phyloP scores from a whole-genome alignment of 306 rosid genomes.

The Erythrophleum fordii region DNA sequence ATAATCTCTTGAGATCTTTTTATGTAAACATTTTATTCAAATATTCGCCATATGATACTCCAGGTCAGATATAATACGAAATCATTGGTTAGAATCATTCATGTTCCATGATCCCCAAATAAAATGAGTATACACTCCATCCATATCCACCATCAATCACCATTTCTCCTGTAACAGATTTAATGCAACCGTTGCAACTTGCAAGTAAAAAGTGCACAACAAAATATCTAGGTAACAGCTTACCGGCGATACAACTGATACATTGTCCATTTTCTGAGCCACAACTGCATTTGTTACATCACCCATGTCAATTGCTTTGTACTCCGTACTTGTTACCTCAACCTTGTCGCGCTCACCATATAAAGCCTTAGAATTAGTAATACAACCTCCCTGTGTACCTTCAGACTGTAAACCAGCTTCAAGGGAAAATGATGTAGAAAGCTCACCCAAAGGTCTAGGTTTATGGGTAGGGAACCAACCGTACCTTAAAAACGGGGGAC shows the following conservation, averaged over 20 bases:
- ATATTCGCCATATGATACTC: background rate
- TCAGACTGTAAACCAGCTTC: constrained; percentile 38
- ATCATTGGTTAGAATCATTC: constrained; percentile 16
- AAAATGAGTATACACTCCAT: constrained; percentile 11
- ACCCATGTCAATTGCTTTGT: constrained; percentile 41
- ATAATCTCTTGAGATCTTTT: background rate
- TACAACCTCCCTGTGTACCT: constrained; percentile 36
- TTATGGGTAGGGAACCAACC: constrained; percentile 71
- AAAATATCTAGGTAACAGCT: constrained; percentile 23
- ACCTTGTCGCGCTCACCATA: constrained; percentile 40
- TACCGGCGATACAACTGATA: constrained; percentile 47
- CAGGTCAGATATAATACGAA: background rate
- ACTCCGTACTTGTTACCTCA: constrained; percentile 40
- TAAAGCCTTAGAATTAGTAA: constrained; percentile 31
- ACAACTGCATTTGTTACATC: constrained; percentile 42
- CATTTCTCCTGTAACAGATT: constrained; percentile 17
- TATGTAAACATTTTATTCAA: constrained; percentile 16
- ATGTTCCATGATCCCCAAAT: background rate
- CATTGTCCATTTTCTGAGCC: constrained; percentile 45
- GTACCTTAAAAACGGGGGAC: constrained; percentile 60
- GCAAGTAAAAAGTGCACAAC: background rate
- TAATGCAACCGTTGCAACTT: constrained; percentile 1
- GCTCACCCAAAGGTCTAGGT: constrained; percentile 34
- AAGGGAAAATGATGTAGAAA: constrained; percentile 40
- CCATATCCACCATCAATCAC: constrained; percentile 22